Percentiles rank a stretch among this genome's conserved stretches.
Conservation (phyloP, 2,329 filamentous ascomycete species). For the Cyphellophora europaea region DNA sequence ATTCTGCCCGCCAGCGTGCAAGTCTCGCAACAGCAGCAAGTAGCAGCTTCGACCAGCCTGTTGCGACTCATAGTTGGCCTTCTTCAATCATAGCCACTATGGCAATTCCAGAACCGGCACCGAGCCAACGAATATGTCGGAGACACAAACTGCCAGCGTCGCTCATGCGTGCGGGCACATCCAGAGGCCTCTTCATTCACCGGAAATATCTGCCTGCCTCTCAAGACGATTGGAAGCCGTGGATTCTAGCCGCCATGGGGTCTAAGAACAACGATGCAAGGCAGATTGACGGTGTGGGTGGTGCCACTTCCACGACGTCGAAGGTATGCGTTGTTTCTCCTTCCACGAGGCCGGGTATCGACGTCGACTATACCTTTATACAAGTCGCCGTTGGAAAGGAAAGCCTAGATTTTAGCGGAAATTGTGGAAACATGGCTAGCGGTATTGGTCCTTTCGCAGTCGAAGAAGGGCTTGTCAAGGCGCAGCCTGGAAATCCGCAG, state of each 20-base stretch:
- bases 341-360: constrained; percentile 38
- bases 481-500: background rate
- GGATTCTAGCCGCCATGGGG: constrained; percentile 25
- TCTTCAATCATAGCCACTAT: too few relatives aligned
- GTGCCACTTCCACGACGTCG: constrained; percentile 56
- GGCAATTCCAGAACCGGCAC: too few relatives aligned
- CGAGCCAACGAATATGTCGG: background rate
- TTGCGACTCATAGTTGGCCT: too few relatives aligned
- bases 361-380: constrained; percentile 63
- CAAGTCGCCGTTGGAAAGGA: constrained; percentile 54
- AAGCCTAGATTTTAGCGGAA: constrained; percentile 55
- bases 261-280: constrained; percentile 36
- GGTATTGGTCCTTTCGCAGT: constrained; percentile 55
- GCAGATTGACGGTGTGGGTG: constrained; percentile 63
- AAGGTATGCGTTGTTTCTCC: constrained; percentile 59
- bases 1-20: too few relatives aligned
- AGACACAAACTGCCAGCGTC: constrained; percentile 22
- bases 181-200: constrained; percentile 31
- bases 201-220: constrained; percentile 22
- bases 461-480: constrained; percentile 3
- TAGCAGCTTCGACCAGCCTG: too few relatives aligned
- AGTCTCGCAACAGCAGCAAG: too few relatives aligned
- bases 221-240: constrained; percentile 20
- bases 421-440: constrained; percentile 64
- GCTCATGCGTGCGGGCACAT: constrained; percentile 31